Evolutionary conservation across 768 basidiomycete genomes (phyloP).

Genomic region (Myochromella boudieri): DNA sequence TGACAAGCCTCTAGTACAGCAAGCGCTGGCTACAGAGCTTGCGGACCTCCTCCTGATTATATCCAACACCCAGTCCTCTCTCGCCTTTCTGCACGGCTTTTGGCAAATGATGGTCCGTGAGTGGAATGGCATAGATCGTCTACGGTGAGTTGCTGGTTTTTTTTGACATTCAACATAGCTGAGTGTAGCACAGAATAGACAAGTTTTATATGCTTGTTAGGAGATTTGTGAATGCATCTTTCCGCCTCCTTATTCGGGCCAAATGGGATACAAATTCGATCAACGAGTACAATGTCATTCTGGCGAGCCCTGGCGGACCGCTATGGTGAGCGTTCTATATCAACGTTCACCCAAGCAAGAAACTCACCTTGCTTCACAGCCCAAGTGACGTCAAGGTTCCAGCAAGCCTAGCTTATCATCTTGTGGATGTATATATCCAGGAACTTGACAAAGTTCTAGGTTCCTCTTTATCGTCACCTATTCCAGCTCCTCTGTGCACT

Average conservation of each 20-base stretch:
- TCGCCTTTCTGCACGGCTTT: slow-evolving; percentile 84
- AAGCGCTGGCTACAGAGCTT: slow-evolving; percentile 82
- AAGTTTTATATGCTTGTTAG: slow-evolving; percentile 97
- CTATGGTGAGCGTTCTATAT: slow-evolving; percentile 57
- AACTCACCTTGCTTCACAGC: slow-evolving; percentile 41
- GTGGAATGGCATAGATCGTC: slow-evolving; percentile 89
- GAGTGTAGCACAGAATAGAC: slow-evolving; percentile 70
- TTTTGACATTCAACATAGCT: background rate
- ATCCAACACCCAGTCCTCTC: slow-evolving; percentile 50
- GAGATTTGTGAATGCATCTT: slow-evolving; percentile 82
- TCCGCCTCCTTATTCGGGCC: slow-evolving; percentile 70
- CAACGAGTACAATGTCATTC: slow-evolving; percentile 65
- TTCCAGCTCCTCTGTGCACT: slow-evolving; percentile 32
- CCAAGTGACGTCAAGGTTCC: slow-evolving; percentile 74
- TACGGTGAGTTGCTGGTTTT: slow-evolving; percentile 56
- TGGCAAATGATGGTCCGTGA: slow-evolving; percentile 90
- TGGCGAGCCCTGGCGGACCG: slow-evolving; percentile 71
- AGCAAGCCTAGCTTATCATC: slow-evolving; percentile 75
- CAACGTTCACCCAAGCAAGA: no score
- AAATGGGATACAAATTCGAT: slow-evolving; percentile 64
- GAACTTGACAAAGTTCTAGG: slow-evolving; percentile 76
- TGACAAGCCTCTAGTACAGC: slow-evolving; percentile 95
- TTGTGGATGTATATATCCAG: slow-evolving; percentile 87
- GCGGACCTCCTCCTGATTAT: slow-evolving; percentile 80
- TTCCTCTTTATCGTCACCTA: slow-evolving; percentile 46